Conservation (phyloP, 805 yeast species). For the Candida bentonensis region DNA sequence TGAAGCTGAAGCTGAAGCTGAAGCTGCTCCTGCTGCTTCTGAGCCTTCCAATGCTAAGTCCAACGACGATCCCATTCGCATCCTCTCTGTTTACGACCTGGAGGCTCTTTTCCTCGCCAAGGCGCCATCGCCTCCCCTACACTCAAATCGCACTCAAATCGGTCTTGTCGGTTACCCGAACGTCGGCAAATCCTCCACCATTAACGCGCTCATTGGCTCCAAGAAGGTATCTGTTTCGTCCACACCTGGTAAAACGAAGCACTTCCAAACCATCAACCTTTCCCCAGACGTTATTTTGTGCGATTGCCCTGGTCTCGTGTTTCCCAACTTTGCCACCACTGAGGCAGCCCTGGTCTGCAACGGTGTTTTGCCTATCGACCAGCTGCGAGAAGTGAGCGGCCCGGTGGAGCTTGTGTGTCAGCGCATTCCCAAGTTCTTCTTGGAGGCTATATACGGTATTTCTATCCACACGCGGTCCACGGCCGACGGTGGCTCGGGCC, state of each 20-base stretch:
- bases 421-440: constrained; percentile 73
- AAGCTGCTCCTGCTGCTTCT: constrained; percentile 13
- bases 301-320: constrained; percentile 98
- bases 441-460: constrained; percentile 91
- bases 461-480: constrained; percentile 60
- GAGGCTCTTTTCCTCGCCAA: constrained; percentile 63
- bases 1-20: constrained; percentile 7
- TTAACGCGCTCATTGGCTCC: constrained; percentile 90
- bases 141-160: constrained; percentile 58
- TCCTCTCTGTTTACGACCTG: constrained; percentile 70
- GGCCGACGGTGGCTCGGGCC: constrained; percentile 81
- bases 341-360: constrained; percentile 94
- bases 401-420: constrained; percentile 77
- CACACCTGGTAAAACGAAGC: constrained; percentile 98
- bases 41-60: constrained; percentile 19
- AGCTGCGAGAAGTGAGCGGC: constrained; percentile 80
- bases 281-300: constrained; percentile 75
- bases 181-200: constrained; percentile 94
- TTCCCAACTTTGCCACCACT: constrained; percentile 93
- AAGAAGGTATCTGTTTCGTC: constrained; percentile 97
- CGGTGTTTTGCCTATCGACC: constrained; percentile 98
- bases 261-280: constrained; percentile 87
- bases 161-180: constrained; percentile 98
- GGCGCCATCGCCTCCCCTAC: constrained; percentile 53
- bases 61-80: constrained; percentile 35